A percentile compares a stretch with the other conserved stretches of the same genome.
Evolutionary conservation across 2,329 filamentous ascomycete species (phyloP).

Genomic region (Diatrype stigma): DNA sequence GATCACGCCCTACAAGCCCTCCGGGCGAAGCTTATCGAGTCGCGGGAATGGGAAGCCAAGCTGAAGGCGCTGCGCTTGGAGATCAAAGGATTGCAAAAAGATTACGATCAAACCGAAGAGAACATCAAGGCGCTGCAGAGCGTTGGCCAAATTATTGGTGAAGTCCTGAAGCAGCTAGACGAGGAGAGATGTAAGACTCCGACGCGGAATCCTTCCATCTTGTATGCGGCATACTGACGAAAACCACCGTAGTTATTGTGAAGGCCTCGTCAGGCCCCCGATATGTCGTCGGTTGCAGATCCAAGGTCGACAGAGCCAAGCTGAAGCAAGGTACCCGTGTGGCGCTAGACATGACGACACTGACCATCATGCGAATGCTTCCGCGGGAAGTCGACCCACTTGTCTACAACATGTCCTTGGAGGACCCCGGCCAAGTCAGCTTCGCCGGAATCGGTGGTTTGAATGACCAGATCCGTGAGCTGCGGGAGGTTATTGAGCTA

Average conservation of each 20-base stretch:
- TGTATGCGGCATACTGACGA: background rate
- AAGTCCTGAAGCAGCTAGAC: conserved; percentile 97
- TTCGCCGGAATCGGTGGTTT: conserved; percentile 96
- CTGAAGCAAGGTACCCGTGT: conserved; percentile 98
- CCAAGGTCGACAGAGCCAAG: conserved; percentile 96
- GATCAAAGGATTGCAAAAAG: conserved; percentile 91
- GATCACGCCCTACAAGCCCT: conserved; percentile 72
- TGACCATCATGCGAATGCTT: conserved; percentile 99
- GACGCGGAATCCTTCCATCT: background rate
- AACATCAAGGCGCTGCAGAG: conserved; percentile 99
- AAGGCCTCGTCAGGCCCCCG: conserved; percentile 95
- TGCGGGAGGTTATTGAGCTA: conserved; percentile 95
- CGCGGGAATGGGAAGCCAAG: conserved; percentile 98
- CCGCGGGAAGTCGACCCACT: conserved; percentile 96
- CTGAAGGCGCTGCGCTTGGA: conserved; percentile 90
- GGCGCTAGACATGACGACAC: conserved; percentile 97
- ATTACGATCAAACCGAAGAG: conserved; percentile 95
- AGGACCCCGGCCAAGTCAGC: conserved; percentile 95
- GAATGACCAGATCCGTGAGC: conserved; percentile 96
- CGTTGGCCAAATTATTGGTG: conserved; percentile 98
- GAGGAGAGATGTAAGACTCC: conserved; percentile 85
- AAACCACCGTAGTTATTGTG: conserved; percentile 70
- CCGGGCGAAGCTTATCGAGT: conserved; percentile 82
- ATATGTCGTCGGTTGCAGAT: conserved; percentile 97
- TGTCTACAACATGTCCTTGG: conserved; percentile 99